These are phyloP conservation scores for Suhomyces tanzawaensis DNA, from an alignment of 805 yeast species.

Conservation along the genomic window DNA sequence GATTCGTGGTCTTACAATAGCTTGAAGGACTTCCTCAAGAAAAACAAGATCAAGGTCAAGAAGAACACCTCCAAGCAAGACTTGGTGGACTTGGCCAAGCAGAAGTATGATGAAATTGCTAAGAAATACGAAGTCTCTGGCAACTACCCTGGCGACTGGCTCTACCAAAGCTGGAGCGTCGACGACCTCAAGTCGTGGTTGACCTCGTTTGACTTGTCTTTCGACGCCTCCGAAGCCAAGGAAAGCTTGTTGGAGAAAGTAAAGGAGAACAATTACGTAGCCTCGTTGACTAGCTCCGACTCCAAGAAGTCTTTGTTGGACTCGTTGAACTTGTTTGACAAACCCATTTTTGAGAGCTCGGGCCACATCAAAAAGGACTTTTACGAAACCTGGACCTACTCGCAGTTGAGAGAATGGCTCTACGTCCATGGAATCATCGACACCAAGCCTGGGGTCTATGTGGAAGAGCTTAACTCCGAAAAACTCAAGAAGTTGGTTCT, in stretches of 20 bases:
- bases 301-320: constrained; percentile 40
- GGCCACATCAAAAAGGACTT: constrained; percentile 42
- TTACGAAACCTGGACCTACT: constrained; percentile 51
- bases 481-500: constrained; percentile 36
- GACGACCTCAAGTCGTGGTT: constrained; percentile 52
- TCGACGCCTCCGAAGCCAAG: constrained; percentile 37
- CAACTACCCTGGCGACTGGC: constrained; percentile 49
- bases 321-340: constrained; percentile 35
- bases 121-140: constrained; percentile 38
- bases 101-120: constrained; percentile 40
- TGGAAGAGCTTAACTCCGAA: constrained; percentile 31
- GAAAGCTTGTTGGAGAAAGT: constrained; percentile 47
- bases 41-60: constrained; percentile 26
- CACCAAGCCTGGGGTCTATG: constrained; percentile 30
- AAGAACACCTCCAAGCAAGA: constrained; percentile 33
- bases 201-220: constrained; percentile 37
- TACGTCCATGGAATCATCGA: constrained; percentile 33
- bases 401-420: constrained; percentile 57
- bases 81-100: constrained; percentile 40
- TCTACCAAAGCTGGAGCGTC: constrained; percentile 53
- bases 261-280: constrained; percentile 44
- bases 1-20: constrained; percentile 42
- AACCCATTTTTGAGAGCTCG: constrained; percentile 35
- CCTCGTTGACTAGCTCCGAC: constrained; percentile 29
- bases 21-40: constrained; percentile 30